These are phyloP conservation scores for Daedaleopsis nitida DNA, from an alignment of 768 basidiomycete species.

Conservation along the genomic window DNA sequence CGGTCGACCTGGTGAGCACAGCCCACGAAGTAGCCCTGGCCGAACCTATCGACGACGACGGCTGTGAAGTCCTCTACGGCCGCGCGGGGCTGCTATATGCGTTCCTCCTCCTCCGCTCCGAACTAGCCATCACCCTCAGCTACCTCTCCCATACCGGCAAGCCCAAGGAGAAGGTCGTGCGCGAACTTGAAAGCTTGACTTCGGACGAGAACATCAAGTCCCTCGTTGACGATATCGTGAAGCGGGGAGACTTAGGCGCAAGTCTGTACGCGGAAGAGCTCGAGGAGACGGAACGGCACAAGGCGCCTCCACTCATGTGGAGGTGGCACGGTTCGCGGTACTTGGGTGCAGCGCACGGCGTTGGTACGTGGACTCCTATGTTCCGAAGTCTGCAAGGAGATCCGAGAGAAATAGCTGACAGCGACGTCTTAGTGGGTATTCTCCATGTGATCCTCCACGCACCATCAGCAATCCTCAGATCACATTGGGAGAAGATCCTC, in stretches of 20 bases:
- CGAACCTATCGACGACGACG: constrained; percentile 41
- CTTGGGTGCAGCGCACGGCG: constrained; percentile 61
- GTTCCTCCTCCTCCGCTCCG: constrained; percentile 45
- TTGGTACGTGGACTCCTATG: constrained; percentile 40
- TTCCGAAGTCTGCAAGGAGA: not conserved
- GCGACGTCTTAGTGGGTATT: constrained; percentile 47
- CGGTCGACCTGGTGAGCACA: constrained; percentile 13
- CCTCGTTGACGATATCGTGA: constrained; percentile 49
- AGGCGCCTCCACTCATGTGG: constrained; percentile 56
- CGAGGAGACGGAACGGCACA: constrained; percentile 13
- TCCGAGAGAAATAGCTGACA: no score
- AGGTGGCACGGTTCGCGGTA: constrained; percentile 59
- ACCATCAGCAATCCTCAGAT: constrained; percentile 38
- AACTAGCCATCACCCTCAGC: constrained; percentile 21
- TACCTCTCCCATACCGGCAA: constrained; percentile 9
- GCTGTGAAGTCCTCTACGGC: constrained; percentile 60
- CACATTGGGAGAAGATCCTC: constrained; percentile 44
- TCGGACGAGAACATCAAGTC: constrained; percentile 37
- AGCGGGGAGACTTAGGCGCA: constrained; percentile 45
- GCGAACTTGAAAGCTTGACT: constrained; percentile 26
- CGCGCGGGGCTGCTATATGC: constrained; percentile 60
- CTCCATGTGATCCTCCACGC: constrained; percentile 50
- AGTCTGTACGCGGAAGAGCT: constrained; percentile 34
- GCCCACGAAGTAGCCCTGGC: constrained; percentile 17
- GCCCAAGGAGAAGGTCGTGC: constrained; percentile 17